phyloP scores from a whole-genome alignment of 2,329 filamentous ascomycete species.

The Colletotrichum graminicola region DNA sequence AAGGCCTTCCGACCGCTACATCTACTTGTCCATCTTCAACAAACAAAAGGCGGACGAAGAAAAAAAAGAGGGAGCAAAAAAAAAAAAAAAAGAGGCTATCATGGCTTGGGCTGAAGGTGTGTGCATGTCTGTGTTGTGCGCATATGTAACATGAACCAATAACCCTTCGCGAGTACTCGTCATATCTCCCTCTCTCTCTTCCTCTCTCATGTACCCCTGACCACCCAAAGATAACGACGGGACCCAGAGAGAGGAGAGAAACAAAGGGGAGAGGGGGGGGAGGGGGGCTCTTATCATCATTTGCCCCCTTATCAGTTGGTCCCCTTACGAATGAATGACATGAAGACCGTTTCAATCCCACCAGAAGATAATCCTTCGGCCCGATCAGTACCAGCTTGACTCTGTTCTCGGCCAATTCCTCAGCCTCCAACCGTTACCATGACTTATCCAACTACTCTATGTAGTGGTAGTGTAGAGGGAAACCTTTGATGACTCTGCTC shows the following conservation, averaged over 20 bases:
- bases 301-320: no score
- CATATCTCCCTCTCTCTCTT: background rate
- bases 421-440: no score
- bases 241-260: background rate
- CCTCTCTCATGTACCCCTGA: constrained; percentile 1
- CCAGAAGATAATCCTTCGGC: background rate
- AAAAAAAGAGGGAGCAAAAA: background rate
- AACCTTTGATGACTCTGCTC: no score
- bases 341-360: no score
- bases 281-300: no score
- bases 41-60: background rate
- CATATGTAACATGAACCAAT: background rate
- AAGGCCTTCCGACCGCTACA: background rate
- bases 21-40: background rate
- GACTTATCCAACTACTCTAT: no score
- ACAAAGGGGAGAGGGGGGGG: background rate
- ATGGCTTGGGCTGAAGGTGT: background rate
- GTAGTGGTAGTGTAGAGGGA: no score
- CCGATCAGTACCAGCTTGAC: background rate
- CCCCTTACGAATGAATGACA: no score
- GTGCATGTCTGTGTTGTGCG: background rate
- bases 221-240: constrained; percentile 16
- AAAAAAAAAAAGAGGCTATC: background rate
- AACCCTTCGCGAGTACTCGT: background rate
- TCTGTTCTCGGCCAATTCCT: no score